These are phyloP conservation scores for Neurospora sp. DNA, from an alignment of 495 filamentous ascomycete genomes.

Conservation along the genomic window DNA sequence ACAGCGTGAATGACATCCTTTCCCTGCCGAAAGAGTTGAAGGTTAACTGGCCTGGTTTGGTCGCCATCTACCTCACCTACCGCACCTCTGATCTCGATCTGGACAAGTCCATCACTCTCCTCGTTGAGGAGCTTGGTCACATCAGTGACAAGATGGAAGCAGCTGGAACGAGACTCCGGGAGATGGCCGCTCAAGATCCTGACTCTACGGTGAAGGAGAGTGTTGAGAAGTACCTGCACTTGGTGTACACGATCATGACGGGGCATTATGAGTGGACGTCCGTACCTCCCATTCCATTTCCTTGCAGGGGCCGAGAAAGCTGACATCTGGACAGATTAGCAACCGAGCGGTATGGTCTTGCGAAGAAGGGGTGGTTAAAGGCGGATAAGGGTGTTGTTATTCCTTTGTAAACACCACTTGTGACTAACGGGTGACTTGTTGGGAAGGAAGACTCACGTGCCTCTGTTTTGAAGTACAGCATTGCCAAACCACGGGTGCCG, in stretches of 20 bases:
- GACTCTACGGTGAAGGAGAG: neutral
- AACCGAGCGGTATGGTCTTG: conserved; percentile 5
- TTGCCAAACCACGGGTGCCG: neutral
- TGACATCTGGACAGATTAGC: neutral
- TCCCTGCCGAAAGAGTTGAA: conserved; percentile 26
- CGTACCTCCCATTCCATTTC: neutral
- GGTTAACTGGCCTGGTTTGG: conserved; percentile 8
- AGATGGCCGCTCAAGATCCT: neutral
- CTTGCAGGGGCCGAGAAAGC: neutral
- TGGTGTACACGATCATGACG: conserved; percentile 4
- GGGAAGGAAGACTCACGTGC: neutral
- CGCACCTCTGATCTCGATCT: neutral
- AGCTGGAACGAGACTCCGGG: neutral
- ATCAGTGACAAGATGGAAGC: neutral
- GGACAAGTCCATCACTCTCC: neutral
- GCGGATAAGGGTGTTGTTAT: conserved; percentile 4
- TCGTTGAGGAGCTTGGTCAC: neutral
- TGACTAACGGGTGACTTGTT: neutral
- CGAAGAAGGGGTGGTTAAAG: conserved; percentile 1
- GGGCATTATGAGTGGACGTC: conserved; percentile 11
- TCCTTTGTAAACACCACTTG: neutral
- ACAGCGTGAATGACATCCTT: conserved; percentile 20
- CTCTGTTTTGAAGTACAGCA: neutral
- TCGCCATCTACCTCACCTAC: conserved; percentile 6
- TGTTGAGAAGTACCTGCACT: conserved; percentile 2